Evolutionary conservation across 345 rosid genomes (phyloP).

Genomic region (Linum usitatissimum): DNA sequence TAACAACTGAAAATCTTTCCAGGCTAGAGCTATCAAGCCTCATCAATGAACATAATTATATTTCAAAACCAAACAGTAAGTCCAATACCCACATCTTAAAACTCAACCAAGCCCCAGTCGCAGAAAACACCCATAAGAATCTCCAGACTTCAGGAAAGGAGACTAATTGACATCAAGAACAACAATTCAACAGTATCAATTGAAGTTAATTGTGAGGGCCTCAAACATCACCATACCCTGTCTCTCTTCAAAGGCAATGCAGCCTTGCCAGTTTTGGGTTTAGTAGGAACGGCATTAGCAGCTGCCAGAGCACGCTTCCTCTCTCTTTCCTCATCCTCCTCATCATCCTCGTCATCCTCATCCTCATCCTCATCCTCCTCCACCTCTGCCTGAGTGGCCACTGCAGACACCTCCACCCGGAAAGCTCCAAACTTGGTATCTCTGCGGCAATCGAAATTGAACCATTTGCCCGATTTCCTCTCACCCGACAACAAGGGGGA

Average conservation of each 20-base stretch:
- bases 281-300: constrained; percentile 31
- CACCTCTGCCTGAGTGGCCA: constrained; percentile 29
- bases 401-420: constrained; percentile 27
- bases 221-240: constrained; percentile 37
- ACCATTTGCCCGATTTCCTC: constrained; percentile 17
- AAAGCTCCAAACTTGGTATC: constrained; percentile 18
- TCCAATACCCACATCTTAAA: constrained; percentile 6
- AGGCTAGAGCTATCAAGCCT: background rate
- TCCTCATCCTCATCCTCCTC: constrained; percentile 43
- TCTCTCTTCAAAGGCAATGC: constrained; percentile 78
- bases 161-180: background rate
- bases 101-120: background rate
- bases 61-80: background rate
- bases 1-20: background rate
- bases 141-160: background rate
- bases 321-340: constrained; percentile 20
- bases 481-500: constrained; percentile 29
- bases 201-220: background rate
- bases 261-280: constrained; percentile 86
- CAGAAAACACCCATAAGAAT: background rate
- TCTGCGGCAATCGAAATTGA: constrained; percentile 11
- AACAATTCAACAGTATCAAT: background rate
- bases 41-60: background rate
- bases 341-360: constrained; percentile 35
- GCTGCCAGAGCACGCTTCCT: constrained; percentile 26